These are phyloP conservation scores for Tephrocybe sp. DNA, from an alignment of 768 basidiomycete species.

Conservation along the genomic window DNA sequence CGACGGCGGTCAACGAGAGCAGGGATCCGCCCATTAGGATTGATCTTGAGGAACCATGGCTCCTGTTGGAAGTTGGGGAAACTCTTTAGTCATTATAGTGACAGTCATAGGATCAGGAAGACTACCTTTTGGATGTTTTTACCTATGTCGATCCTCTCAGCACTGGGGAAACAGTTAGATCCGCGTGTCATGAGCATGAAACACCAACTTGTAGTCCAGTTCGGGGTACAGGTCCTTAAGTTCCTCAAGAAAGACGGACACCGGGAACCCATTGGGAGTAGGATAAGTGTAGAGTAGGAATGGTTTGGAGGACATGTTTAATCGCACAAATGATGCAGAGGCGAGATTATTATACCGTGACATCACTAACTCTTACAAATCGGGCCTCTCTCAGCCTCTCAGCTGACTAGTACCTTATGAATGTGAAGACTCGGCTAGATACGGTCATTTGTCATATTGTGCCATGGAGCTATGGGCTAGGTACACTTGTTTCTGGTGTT, in stretches of 20 bases:
- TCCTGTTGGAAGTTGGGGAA: slow-evolving; percentile 29
- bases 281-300: slow-evolving; percentile 47
- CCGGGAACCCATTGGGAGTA: slow-evolving; percentile 61
- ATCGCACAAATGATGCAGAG: slow-evolving; percentile 6
- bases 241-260: slow-evolving; percentile 60
- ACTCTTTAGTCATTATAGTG: not conserved
- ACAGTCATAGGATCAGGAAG: not conserved
- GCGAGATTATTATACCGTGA: too few relatives aligned
- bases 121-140: slow-evolving; percentile 73
- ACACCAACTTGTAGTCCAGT: slow-evolving; percentile 41
- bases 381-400: too few relatives aligned
- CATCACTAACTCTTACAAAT: slow-evolving; percentile 6
- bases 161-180: slow-evolving; percentile 28
- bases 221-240: slow-evolving; percentile 50
- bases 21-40: slow-evolving; percentile 75
- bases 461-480: slow-evolving; percentile 9
- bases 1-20: slow-evolving; percentile 59
- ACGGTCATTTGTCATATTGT: not conserved
- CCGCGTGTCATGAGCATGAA: not conserved
- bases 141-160: slow-evolving; percentile 51
- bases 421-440: too few relatives aligned
- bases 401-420: not conserved
- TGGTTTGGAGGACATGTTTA: slow-evolving; percentile 32
- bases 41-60: slow-evolving; percentile 72
- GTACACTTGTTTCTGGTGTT: slow-evolving; percentile 12